Evolutionary conservation across 768 basidiomycete genomes (phyloP).

Genomic region (Cystobasidium onofrii): DNA sequence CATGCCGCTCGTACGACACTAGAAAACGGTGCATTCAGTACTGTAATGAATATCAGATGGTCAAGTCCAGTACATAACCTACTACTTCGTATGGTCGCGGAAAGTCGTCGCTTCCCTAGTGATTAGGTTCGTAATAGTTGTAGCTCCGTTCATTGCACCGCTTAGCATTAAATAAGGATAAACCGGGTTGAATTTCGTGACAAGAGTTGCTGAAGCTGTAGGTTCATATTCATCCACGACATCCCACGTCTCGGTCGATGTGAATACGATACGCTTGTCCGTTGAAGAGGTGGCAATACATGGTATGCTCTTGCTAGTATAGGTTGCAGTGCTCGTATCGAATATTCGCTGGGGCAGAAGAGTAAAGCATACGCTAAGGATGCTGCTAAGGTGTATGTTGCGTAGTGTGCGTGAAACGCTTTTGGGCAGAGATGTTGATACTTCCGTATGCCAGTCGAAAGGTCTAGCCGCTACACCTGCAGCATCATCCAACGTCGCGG

Average conservation of each 20-base stretch:
- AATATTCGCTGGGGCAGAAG: not conserved
- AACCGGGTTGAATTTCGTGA: slow-evolving; percentile 33
- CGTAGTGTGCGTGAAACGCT: slow-evolving; percentile 8
- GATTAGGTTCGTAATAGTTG: slow-evolving; percentile 39
- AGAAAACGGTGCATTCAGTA: slow-evolving; percentile 1
- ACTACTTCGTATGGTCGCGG: slow-evolving; percentile 39
- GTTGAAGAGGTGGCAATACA: slow-evolving; percentile 41
- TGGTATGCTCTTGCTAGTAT: slow-evolving; percentile 50
- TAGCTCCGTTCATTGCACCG: slow-evolving; percentile 40
- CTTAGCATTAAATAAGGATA: slow-evolving; percentile 34
- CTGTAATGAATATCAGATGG: not conserved
- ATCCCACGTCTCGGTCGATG: slow-evolving; percentile 32
- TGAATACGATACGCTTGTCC: slow-evolving; percentile 42
- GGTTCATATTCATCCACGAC: slow-evolving; percentile 38
- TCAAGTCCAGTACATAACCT: not conserved
- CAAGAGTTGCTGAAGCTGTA: slow-evolving; percentile 37
- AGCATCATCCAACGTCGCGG: not conserved
- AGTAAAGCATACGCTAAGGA: not conserved
- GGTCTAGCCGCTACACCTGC: not conserved
- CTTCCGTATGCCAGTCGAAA: slow-evolving; percentile 17
- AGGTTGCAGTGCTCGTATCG: slow-evolving; percentile 44
- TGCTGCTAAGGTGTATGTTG: slow-evolving; percentile 56
- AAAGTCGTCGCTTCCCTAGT: slow-evolving; percentile 32
- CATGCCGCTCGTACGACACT: slow-evolving; percentile 38
- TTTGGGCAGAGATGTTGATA: not conserved